Conservation (phyloP, 164 flowering plant genomes). For the Hamamelis virginiana region DNA sequence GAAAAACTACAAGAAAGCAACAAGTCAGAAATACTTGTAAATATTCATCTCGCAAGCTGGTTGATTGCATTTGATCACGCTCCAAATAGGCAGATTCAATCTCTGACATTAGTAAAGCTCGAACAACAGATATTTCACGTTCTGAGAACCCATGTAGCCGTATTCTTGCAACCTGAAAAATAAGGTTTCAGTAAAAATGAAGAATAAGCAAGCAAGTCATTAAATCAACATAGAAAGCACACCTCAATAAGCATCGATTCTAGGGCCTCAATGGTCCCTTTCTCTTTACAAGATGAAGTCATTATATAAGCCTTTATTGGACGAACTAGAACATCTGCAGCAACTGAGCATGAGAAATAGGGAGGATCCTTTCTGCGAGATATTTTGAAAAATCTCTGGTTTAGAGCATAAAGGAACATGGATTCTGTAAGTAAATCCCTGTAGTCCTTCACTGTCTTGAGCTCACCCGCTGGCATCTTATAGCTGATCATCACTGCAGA, state of each 20-base stretch:
- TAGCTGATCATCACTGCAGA: constrained; percentile 93
- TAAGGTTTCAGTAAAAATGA: constrained; percentile 11
- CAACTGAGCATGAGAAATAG: constrained; percentile 81
- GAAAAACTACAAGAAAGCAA: constrained; percentile 7
- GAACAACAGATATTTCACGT: constrained; percentile 75
- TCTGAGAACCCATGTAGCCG: constrained; percentile 91
- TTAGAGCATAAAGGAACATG: constrained; percentile 84
- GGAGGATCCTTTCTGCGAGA: constrained; percentile 89
- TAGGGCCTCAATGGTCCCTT: constrained; percentile 72
- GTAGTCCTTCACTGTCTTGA: constrained; percentile 87
- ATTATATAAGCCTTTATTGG: constrained; percentile 81
- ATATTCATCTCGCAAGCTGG: constrained; percentile 81
- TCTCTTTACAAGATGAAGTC: constrained; percentile 87
- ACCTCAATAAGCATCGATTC: constrained; percentile 94
- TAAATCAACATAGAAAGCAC: constrained; percentile 12
- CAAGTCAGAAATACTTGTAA: constrained; percentile 52
- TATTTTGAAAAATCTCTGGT: constrained; percentile 83
- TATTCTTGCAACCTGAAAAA: constrained; percentile 77
- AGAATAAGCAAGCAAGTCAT: neutral
- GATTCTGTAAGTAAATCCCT: constrained; percentile 74
- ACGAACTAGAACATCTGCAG: constrained; percentile 73
- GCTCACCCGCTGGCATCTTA: constrained; percentile 70
- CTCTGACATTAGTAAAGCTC: constrained; percentile 83
- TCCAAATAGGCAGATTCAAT: constrained; percentile 95
- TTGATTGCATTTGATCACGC: constrained; percentile 93